These are phyloP conservation scores for Tetrastigma voinierianum DNA, from an alignment of 164 flowering plant genomes.

Conservation along the genomic window DNA sequence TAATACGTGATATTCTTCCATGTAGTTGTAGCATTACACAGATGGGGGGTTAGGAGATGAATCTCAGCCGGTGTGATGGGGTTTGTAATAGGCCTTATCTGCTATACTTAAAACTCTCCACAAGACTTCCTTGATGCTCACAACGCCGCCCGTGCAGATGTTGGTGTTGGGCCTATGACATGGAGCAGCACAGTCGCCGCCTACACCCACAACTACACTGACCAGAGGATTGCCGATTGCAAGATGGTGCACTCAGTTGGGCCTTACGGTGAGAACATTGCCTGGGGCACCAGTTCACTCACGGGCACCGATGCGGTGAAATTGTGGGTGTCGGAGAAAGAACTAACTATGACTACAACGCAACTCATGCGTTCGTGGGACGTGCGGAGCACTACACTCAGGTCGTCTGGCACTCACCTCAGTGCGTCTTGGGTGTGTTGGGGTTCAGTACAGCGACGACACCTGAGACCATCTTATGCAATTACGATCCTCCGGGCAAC, in stretches of 20 bases:
- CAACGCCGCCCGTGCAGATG: slow-evolving; percentile 20
- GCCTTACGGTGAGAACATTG: too few relatives aligned
- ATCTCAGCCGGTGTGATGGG: too few relatives aligned
- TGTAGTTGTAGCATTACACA: too few relatives aligned
- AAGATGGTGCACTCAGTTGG: too few relatives aligned
- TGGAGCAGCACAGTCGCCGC: slow-evolving; percentile 23
- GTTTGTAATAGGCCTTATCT: too few relatives aligned
- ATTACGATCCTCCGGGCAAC: slow-evolving; percentile 37
- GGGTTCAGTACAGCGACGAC: slow-evolving; percentile 13
- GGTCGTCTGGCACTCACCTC: slow-evolving; percentile 28
- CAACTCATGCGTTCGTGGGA: slow-evolving; percentile 14
- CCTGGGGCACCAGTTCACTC: too few relatives aligned
- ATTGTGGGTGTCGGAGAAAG: slow-evolving; percentile 34
- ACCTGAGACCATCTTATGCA: slow-evolving; percentile 23
- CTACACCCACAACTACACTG: slow-evolving; percentile 20
- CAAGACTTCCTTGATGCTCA: slow-evolving; percentile 23
- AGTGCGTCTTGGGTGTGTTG: slow-evolving; percentile 17
- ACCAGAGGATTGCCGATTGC: too few relatives aligned
- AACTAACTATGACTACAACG: slow-evolving; percentile 16
- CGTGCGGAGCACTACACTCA: slow-evolving; percentile 33
- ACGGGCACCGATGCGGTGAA: slow-evolving; percentile 27
- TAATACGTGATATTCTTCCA: too few relatives aligned
- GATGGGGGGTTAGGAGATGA: too few relatives aligned
- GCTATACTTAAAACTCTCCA: slow-evolving; percentile 12
- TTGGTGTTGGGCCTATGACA: slow-evolving; percentile 7